phyloP scores from a whole-genome alignment of 1,284 basidiomycete species.

The Leccinum griseonigrum region DNA sequence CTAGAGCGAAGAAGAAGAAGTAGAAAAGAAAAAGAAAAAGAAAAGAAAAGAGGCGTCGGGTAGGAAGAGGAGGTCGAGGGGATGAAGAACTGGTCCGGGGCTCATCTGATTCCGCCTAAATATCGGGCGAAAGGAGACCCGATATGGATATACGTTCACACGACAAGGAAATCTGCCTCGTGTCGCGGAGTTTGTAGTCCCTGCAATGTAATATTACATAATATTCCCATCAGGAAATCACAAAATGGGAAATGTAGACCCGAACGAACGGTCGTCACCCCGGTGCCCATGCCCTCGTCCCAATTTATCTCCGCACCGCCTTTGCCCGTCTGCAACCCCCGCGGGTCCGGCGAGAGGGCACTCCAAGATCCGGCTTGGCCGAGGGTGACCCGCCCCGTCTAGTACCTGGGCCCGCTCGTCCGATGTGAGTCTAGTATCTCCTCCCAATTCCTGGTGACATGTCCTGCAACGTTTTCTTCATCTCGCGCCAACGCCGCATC shows the following conservation, averaged over 20 bases:
- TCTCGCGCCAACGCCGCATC: conserved; percentile 27
- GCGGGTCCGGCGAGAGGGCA: conserved; percentile 28
- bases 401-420: not conserved
- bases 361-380: conserved; percentile 30
- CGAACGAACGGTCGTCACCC: conserved; percentile 17
- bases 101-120: conserved; percentile 33
- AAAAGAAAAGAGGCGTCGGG: conserved; percentile 33
- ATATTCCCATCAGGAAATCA: conserved; percentile 25
- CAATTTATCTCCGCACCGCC: conserved; percentile 26
- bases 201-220: conserved; percentile 31
- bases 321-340: conserved; percentile 14
- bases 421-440: conserved; percentile 3
- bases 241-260: conserved; percentile 4
- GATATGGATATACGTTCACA: conserved; percentile 19
- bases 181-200: conserved; percentile 33
- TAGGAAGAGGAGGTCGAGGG: conserved; percentile 34
- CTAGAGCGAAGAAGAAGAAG: conserved; percentile 30
- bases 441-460: conserved; percentile 21
- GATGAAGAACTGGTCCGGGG: conserved; percentile 22
- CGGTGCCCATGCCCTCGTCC: conserved; percentile 25
- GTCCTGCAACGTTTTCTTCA: conserved; percentile 35
- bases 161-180: conserved; percentile 27
- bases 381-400: conserved; percentile 21
- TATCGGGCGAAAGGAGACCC: conserved; percentile 16
- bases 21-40: conserved; percentile 27